Base-by-base conservation (phyloP, 2,329 filamentous ascomycete genomes). In the Orbilia ellipsospora region DNA sequence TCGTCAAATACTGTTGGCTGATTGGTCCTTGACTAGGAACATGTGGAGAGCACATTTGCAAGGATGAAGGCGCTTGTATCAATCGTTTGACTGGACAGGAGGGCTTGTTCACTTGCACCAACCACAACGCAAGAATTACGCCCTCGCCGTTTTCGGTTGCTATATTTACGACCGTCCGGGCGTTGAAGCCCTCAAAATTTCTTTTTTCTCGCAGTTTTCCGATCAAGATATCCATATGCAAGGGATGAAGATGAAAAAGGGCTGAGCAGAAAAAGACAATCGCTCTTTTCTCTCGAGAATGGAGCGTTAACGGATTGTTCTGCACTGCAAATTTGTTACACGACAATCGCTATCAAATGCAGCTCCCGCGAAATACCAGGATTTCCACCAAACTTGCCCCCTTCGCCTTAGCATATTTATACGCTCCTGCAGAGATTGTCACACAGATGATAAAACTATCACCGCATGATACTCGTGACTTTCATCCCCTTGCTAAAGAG, bases 111-210 rank as follows among this genome's bases (percentile, higher is more conserved):
- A 31, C 42, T 26, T 66, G 36, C 64, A 75, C 72, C 72, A 75
- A 75, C 72, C 64, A 69, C 72, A 75, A 75, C 72, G 72, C 72
- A 69, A 69, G 72, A 68, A 75, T 69, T 69, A 50, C 72, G 59
- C 72, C 72, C 62, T 75, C 64, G 42, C 72, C 72, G 62, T 75
- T 75, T 75, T 75, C 54, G 64, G 72, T 75, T 75, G 60, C 72
- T 75, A 75, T 60, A 75, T 69, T 75, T 75, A 75, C 63, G 26
- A 68, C 40, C 54, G n/a, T 61, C 50, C 23, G 54, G 44, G 44
- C 64, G 26, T 64, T 36, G 57, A 28, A 16, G 48, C 3, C 13
- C 15, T 51, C 36, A 20, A 4, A 52, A 28, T 68, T 61, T 52
- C 56, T 65, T 75, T 64, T 64, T 69, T 56, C 64, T 69, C 59